Evolutionary conservation across 2,329 filamentous ascomycete genomes (phyloP).

Genomic region (Trichoderma lentiforme): DNA sequence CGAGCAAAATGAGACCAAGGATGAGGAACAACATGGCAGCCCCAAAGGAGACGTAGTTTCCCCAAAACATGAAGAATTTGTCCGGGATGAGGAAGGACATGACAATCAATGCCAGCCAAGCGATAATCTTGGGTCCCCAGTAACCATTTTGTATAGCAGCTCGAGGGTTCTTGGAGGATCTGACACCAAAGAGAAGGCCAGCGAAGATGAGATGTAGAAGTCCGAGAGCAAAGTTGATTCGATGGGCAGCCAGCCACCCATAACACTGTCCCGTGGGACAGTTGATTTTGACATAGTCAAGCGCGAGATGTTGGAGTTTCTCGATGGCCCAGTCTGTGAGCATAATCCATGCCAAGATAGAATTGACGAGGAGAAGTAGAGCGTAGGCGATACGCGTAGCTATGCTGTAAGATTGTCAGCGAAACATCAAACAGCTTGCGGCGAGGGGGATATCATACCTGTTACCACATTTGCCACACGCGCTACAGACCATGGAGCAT

Average conservation of each 20-base stretch:
- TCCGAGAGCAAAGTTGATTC: constrained; percentile 96
- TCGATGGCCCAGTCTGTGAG: constrained; percentile 98
- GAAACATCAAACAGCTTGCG: background rate
- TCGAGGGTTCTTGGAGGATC: constrained; percentile 80
- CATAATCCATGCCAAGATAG: constrained; percentile 97
- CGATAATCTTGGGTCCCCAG: constrained; percentile 93
- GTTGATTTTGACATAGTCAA: constrained; percentile 94
- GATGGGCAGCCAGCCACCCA: constrained; percentile 93
- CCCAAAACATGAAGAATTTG: constrained; percentile 90
- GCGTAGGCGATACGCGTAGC: constrained; percentile 96
- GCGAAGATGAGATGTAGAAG: constrained; percentile 89
- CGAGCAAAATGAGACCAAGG: constrained; percentile 84
- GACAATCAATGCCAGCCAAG: constrained; percentile 83
- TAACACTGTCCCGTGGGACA: constrained; percentile 89
- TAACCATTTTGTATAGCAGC: constrained; percentile 95
- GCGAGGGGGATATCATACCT: constrained; percentile 53
- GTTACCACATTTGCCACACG: constrained; percentile 95
- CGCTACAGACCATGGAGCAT: constrained; percentile 91
- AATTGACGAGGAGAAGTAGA: constrained; percentile 91
- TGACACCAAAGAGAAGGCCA: constrained; percentile 79
- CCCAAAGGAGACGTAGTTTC: constrained; percentile 85
- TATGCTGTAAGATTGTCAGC: constrained; percentile 55
- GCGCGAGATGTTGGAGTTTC: constrained; percentile 84
- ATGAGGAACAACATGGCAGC: constrained; percentile 92
- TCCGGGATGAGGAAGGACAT: constrained; percentile 95